phyloP scores from a whole-genome alignment of 495 filamentous ascomycete species.

The Pseudomonodictys pantanalensis region DNA sequence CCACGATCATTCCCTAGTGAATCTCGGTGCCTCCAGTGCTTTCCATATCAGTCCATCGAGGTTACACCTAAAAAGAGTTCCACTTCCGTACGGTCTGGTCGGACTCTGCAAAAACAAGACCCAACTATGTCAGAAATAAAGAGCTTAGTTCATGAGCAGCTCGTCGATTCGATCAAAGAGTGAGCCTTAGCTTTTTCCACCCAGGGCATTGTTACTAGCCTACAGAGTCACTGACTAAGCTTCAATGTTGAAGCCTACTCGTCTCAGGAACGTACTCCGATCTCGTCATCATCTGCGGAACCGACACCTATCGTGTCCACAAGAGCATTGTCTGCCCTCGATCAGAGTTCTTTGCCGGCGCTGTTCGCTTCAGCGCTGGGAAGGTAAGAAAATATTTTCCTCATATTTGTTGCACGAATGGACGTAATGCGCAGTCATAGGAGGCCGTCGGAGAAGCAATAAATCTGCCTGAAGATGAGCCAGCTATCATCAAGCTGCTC shows the following conservation, averaged over 20 bases:
- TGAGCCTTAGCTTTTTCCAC: background rate
- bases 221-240: too few species aligned
- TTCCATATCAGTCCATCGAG: too few species aligned
- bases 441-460: background rate
- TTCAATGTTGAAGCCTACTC: background rate
- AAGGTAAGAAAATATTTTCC: background rate
- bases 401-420: background rate
- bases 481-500: background rate
- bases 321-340: constrained; percentile 4
- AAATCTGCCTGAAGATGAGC: constrained; percentile 1
- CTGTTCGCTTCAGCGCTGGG: background rate
- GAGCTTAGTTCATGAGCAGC: background rate
- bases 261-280: background rate
- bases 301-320: constrained; percentile 6
- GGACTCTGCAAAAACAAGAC: background rate
- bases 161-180: background rate
- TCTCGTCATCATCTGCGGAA: constrained; percentile 4
- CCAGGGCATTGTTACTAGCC: background rate
- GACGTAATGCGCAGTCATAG: background rate
- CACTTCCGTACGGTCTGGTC: background rate
- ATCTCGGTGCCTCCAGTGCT: too few species aligned
- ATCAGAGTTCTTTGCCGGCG: constrained; percentile 2
- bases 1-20: too few species aligned
- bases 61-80: too few species aligned
- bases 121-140: background rate